phyloP scores from a whole-genome alignment of 805 yeast genomes.

The Starmera dryadoides region DNA sequence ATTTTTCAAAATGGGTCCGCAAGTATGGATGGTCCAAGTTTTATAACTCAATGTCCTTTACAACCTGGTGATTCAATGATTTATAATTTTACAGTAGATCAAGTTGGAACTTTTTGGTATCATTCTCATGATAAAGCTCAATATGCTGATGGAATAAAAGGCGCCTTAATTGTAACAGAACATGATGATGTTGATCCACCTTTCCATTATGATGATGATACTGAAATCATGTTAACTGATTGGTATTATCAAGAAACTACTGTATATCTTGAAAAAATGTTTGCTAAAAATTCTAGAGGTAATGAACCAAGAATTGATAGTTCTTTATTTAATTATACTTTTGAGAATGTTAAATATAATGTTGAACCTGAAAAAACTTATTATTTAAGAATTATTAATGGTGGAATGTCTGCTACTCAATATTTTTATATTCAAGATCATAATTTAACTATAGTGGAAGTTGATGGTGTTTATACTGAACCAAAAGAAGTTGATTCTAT shows the following conservation, averaged over 20 bases:
- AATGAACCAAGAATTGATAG: conserved; percentile 44
- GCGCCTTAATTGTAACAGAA: conserved; percentile 37
- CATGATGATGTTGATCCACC: conserved; percentile 18
- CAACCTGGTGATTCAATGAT: conserved; percentile 32
- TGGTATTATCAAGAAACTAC: conserved; percentile 39
- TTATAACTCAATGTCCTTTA: conserved; percentile 43
- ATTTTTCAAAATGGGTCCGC: conserved; percentile 37
- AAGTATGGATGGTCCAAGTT: conserved; percentile 44
- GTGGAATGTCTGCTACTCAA: conserved; percentile 54
- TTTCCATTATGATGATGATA: conserved; percentile 39
- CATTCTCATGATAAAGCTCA: conserved; percentile 45
- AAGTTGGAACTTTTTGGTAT: conserved; percentile 49
- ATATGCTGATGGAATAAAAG: conserved; percentile 40
- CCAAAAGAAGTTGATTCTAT: conserved; percentile 40
- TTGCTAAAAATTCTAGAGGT: conserved; percentile 32
- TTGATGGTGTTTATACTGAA: conserved; percentile 50
- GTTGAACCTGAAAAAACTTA: conserved; percentile 39
- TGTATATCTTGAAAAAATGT: conserved; percentile 29
- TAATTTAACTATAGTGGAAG: conserved; percentile 45
- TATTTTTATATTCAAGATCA: conserved; percentile 47
- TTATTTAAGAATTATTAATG: conserved; percentile 42
- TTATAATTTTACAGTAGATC: conserved; percentile 35
- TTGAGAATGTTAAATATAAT: conserved; percentile 33
- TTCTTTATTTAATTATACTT: conserved; percentile 39
- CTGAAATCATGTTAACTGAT: conserved; percentile 34